Evolutionary conservation across 768 basidiomycete genomes (phyloP).

Genomic region (Trametes coccinea): DNA sequence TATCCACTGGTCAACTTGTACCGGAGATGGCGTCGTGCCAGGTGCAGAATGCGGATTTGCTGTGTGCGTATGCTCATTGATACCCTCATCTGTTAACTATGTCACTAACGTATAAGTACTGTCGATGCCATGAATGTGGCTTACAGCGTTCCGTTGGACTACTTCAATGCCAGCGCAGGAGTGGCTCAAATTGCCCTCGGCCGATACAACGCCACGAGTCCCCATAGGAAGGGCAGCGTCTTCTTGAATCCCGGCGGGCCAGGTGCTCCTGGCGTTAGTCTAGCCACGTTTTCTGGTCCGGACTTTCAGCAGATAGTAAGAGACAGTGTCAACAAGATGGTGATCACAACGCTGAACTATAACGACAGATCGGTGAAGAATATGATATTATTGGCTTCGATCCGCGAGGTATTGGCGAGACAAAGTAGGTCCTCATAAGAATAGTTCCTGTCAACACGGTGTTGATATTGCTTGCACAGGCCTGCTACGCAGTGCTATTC

Average conservation of each 20-base stretch:
- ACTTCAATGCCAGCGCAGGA: constrained; percentile 31
- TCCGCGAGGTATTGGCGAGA: constrained; percentile 35
- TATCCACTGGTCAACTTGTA: constrained; percentile 16
- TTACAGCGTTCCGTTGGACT: constrained; percentile 35
- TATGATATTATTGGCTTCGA: constrained; percentile 34
- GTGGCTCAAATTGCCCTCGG: constrained; percentile 33
- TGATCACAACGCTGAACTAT: not conserved
- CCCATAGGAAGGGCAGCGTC: constrained; percentile 31
- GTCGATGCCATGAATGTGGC: not conserved
- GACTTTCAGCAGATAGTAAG: constrained; percentile 22
- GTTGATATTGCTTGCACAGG: constrained; percentile 7
- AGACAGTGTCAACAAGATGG: not conserved
- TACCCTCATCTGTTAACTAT: no score
- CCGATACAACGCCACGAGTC: constrained; percentile 30
- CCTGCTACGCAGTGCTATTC: constrained; percentile 32
- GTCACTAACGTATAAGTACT: no score
- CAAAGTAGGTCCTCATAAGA: constrained; percentile 23
- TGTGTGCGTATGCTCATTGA: constrained; percentile 13
- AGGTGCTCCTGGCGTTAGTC: constrained; percentile 26
- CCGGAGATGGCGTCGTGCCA: constrained; percentile 4
- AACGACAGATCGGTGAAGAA: constrained; percentile 27
- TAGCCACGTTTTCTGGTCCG: constrained; percentile 13
- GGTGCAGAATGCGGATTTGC: constrained; percentile 28
- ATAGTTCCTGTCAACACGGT: no score
- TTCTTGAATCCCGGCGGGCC: constrained; percentile 38